Percentiles rank a stretch among this genome's conserved stretches.
These are phyloP conservation scores for Phaeosphaeria sp. DNA, from an alignment of 2,329 filamentous ascomycete genomes.

Conservation along the genomic window DNA sequence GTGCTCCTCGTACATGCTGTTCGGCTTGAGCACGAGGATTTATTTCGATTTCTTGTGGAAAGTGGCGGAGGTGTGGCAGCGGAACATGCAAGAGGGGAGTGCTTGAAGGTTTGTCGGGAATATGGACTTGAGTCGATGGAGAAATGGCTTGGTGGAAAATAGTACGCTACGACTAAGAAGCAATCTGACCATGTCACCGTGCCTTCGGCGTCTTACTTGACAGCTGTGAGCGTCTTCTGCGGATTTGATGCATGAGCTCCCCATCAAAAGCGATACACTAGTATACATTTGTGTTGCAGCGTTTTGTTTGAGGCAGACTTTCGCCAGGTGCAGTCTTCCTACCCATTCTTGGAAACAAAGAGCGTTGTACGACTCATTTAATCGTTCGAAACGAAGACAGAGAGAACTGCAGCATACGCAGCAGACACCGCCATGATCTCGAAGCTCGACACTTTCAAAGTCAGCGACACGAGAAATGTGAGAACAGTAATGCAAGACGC, in stretches of 20 bases:
- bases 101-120: neutral
- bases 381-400: slow-evolving; percentile 27
- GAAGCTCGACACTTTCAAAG: slow-evolving; percentile 29
- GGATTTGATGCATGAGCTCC: no score
- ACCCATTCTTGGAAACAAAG: no score
- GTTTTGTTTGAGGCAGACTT: no score
- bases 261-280: no score
- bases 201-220: no score
- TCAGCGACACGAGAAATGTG: slow-evolving; percentile 24
- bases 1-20: neutral
- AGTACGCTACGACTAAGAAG: no score
- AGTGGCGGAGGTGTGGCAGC: neutral
- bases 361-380: no score
- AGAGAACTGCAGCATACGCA: slow-evolving; percentile 28
- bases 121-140: neutral
- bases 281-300: no score
- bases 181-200: no score
- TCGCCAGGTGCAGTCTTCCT: no score
- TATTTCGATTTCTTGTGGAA: neutral
- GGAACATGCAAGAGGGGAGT: neutral
- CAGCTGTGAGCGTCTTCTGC: no score
- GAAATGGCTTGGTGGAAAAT: neutral
- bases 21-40: neutral
- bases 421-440: slow-evolving; percentile 32
- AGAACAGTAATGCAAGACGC: slow-evolving; percentile 23